Conservation (phyloP, 2,329 filamentous ascomycete genomes). For the Clonostachys chloroleuca region DNA sequence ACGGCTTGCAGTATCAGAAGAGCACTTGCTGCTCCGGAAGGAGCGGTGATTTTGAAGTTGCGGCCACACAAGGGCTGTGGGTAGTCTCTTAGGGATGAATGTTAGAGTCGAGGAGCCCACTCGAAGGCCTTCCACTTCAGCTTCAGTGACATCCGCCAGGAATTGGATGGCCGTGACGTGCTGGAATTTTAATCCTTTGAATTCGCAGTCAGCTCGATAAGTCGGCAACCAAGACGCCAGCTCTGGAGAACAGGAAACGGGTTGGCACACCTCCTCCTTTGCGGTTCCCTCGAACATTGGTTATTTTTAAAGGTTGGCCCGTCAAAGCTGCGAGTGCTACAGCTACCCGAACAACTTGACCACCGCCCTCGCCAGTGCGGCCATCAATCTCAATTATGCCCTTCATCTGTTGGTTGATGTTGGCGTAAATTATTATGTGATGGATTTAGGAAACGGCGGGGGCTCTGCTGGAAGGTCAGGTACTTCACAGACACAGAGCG, state of each 20-base stretch:
- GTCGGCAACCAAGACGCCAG: neutral
- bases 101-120: conserved; percentile 46
- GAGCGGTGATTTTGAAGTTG: conserved; percentile 11
- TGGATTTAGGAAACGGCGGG: no score
- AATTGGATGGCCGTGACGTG: conserved; percentile 52
- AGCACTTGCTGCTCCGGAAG: conserved; percentile 45
- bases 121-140: conserved; percentile 41
- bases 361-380: conserved; percentile 55
- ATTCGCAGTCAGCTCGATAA: neutral
- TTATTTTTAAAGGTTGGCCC: conserved; percentile 45
- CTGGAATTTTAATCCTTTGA: conserved; percentile 55
- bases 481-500: no score
- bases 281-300: conserved; percentile 52
- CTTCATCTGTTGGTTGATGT: conserved; percentile 4
- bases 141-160: conserved; percentile 46
- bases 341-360: conserved; percentile 55
- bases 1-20: conserved; percentile 57
- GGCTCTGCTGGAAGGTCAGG: no score
- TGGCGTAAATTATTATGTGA: no score
- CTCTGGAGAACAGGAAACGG: neutral
- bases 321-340: conserved; percentile 52
- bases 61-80: conserved; percentile 44
- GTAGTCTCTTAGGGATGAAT: conserved; percentile 34
- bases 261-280: conserved; percentile 1
- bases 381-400: conserved; percentile 48